Conservation (phyloP, 208 protist species). For the Crithidia sp. region DNA sequence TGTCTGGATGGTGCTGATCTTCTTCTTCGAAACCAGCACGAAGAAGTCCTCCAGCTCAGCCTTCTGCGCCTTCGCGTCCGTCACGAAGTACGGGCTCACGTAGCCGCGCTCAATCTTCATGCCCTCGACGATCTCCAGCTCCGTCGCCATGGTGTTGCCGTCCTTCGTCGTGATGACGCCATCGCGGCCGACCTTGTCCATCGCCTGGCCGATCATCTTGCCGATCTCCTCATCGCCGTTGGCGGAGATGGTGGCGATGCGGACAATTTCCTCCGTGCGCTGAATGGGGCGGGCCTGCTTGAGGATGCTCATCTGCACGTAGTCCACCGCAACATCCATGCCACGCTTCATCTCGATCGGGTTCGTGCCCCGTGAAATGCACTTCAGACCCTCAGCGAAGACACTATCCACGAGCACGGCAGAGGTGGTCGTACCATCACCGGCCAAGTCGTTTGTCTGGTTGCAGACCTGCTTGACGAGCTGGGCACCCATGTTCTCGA, state of each 20-base stretch:
- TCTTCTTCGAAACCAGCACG: constrained; percentile 96
- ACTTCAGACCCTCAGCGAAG: constrained; percentile 97
- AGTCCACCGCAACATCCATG: constrained; percentile 97
- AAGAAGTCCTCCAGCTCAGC: constrained; percentile 95
- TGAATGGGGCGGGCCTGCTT: constrained; percentile 93
- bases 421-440: constrained; percentile 99
- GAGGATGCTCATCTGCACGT: constrained; percentile 90
- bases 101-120: constrained; percentile 98
- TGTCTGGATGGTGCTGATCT: constrained; percentile 92
- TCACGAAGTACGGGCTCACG: constrained; percentile 99
- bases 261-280: constrained; percentile 96
- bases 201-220: constrained; percentile 97
- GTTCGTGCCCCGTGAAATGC: constrained; percentile 98
- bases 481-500: constrained; percentile 99
- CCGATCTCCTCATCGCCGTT: constrained; percentile 99
- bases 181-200: constrained; percentile 99
- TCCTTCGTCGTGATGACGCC: constrained; percentile 99
- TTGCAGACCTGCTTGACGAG: constrained; percentile 96
- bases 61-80: constrained; percentile 97
- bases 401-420: constrained; percentile 98
- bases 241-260: constrained; percentile 99
- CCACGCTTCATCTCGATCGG: constrained; percentile 99
- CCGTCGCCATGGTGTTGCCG: constrained; percentile 97
- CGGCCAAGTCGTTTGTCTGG: constrained; percentile 98
- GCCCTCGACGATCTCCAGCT: constrained; percentile 98